Conservation (phyloP, 306 rosid species). For the Inga oerstediana region DNA sequence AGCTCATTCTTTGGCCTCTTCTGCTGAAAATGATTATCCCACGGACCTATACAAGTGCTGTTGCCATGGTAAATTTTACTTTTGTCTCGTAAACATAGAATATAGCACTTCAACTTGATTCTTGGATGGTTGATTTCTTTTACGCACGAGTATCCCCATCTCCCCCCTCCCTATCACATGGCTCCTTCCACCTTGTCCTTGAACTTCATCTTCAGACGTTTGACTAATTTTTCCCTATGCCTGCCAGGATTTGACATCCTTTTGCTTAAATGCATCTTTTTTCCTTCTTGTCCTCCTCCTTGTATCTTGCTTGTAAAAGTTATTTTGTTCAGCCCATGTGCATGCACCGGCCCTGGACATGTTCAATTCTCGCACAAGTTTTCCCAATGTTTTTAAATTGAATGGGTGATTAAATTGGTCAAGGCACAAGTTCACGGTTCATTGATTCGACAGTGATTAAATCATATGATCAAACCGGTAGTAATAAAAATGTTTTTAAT, state of each 20-base stretch:
- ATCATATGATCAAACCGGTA: too few species aligned
- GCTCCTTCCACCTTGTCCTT: not conserved
- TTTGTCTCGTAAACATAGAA: too few species aligned
- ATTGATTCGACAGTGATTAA: not conserved
- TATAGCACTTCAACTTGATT: too few species aligned
- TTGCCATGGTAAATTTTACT: too few species aligned
- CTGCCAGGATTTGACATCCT: not conserved
- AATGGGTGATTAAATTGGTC: not conserved
- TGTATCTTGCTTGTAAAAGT: slow-evolving; percentile 17
- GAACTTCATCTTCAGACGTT: not conserved
- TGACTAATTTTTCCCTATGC: not conserved
- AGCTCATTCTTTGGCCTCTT: too few species aligned
- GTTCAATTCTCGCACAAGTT: slow-evolving; percentile 1
- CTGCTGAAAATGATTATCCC: too few species aligned
- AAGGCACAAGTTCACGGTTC: not conserved
- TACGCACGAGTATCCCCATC: too few species aligned
- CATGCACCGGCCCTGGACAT: slow-evolving; percentile 8
- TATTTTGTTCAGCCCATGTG: not conserved
- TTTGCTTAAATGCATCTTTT: not conserved
- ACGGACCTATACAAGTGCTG: too few species aligned
- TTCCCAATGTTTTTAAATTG: not conserved
- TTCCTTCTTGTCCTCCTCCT: not conserved
- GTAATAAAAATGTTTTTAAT: too few species aligned
- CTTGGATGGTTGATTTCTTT: too few species aligned
- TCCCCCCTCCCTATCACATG: too few species aligned